Conservation (phyloP, 148 eudicot genomes). For the Chenopodium quinoa region DNA sequence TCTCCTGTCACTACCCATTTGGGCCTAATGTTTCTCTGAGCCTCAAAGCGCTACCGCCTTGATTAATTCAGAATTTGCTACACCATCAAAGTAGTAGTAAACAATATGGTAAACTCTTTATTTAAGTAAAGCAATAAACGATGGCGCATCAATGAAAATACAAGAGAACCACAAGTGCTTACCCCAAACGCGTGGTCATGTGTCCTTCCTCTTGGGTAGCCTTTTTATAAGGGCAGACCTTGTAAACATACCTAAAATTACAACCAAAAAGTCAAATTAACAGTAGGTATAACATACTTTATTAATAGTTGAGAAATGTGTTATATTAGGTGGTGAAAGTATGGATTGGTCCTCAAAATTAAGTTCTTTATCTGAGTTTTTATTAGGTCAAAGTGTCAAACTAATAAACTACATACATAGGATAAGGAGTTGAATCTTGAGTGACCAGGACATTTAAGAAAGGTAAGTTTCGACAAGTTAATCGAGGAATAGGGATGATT, state of each 20-base stretch:
- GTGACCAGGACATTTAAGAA: too few relatives aligned
- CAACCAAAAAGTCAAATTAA: constrained; percentile 2
- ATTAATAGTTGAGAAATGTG: not conserved
- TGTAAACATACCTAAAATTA: constrained; percentile 73
- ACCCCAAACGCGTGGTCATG: constrained; percentile 90
- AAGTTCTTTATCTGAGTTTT: not conserved
- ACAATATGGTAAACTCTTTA: not conserved
- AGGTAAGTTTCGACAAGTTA: too few relatives aligned
- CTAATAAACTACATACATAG: not conserved
- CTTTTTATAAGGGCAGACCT: constrained; percentile 87
- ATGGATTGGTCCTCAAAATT: not conserved
- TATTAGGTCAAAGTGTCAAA: constrained; percentile 3
- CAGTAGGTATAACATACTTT: constrained; percentile 5
- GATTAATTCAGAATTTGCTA: not conserved
- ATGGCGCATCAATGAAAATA: not conserved
- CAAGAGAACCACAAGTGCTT: constrained; percentile 27
- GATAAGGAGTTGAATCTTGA: too few relatives aligned
- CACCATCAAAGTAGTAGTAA: not conserved
- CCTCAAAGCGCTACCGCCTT: not conserved
- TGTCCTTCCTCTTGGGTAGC: constrained; percentile 89
- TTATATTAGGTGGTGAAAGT: constrained; percentile 9
- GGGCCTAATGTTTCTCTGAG: not conserved
- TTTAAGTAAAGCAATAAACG: not conserved
- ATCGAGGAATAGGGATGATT: too few relatives aligned
- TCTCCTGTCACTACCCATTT: not conserved